A percentile compares a stretch with the other conserved stretches of the same genome.
These are phyloP conservation scores for Penicillium egyptiacum DNA, from an alignment of 495 filamentous ascomycete species.

Conservation along the genomic window DNA sequence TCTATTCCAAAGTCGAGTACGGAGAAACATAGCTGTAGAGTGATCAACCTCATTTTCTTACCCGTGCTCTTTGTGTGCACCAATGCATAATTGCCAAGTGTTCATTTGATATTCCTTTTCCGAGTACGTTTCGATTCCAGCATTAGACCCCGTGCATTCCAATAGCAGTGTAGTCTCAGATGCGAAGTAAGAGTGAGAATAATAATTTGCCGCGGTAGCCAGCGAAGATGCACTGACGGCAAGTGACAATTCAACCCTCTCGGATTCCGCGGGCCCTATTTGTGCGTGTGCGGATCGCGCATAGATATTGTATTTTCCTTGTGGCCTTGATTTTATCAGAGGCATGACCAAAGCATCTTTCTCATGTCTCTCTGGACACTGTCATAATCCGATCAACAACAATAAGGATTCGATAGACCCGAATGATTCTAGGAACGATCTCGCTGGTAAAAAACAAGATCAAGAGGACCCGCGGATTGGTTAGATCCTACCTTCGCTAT, in stretches of 20 bases:
- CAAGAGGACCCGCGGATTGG: too few species aligned
- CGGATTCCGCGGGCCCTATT: background rate
- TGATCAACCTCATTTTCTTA: background rate
- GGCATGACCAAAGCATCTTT: too few species aligned
- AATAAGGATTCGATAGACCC: too few species aligned
- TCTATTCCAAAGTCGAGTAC: background rate
- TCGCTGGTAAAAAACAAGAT: too few species aligned
- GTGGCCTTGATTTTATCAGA: background rate
- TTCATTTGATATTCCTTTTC: background rate
- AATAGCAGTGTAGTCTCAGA: background rate
- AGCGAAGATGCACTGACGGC: background rate
- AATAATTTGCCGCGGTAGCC: conserved; percentile 1
- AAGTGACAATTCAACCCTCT: background rate
- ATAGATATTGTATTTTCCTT: background rate
- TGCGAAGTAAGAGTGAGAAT: background rate
- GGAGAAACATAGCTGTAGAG: background rate
- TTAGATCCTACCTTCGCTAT: too few species aligned
- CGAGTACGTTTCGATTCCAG: background rate
- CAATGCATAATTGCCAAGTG: background rate
- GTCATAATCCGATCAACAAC: too few species aligned
- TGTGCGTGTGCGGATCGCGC: background rate
- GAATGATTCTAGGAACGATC: too few species aligned
- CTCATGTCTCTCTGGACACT: too few species aligned
- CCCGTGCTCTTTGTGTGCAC: background rate
- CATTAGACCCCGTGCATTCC: background rate